Evolutionary conservation across 2,329 filamentous ascomycete genomes (phyloP), one percentile per base, ranked within the genome.

Genomic region (Rhynchosporium graminicola): DNA sequence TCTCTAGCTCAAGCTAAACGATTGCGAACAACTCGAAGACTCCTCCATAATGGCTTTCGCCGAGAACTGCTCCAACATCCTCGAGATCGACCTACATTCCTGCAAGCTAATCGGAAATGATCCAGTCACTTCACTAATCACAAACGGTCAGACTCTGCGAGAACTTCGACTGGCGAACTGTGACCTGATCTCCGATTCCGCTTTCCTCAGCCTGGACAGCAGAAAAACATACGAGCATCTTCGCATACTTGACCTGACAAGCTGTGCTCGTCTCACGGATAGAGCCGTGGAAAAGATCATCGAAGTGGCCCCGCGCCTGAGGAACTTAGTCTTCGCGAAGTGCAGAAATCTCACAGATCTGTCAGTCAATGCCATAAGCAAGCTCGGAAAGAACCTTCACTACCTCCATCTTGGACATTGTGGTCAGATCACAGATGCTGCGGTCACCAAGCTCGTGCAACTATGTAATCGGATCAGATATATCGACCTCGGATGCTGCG

Each of bases 321-420:
- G 95, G 59, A 98, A 98, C 73, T 81, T 99, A 3, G 93, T 99
- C 5, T 83, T 99, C 15, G 92, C 93, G 67, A 99, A 99, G 78
- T 99, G 95, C 76, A 86, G 90, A 67, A 89, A 93, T 72, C 91
- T 99, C 71, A 98, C 95, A 1, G 94, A 99, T 77, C 83, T 85
- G 52, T 89, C 94, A 8, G 92, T 99, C 8, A 82, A 89, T 69
- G 89, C 93, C 61, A 98, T 99, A 67, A 89, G 92, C 61, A 88
- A 86, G 70, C 83, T 99, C 3, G 92, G 93, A 65, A 98, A 97
- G 80, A 99, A 98, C 71, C 79, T 99, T 60, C 95, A 99, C 76
- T 98, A 97, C 75, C 88, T 99, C 58, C 95, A 99, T 73, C 82
- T 99, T 1, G 95, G 95, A 9, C 95, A 99, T 75, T 99, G 95